Evolutionary conservation across 441 rosid genomes (phyloP), one percentile per base, ranked within the genome.

Genomic region (Pelargonium myrrhifolium): DNA sequence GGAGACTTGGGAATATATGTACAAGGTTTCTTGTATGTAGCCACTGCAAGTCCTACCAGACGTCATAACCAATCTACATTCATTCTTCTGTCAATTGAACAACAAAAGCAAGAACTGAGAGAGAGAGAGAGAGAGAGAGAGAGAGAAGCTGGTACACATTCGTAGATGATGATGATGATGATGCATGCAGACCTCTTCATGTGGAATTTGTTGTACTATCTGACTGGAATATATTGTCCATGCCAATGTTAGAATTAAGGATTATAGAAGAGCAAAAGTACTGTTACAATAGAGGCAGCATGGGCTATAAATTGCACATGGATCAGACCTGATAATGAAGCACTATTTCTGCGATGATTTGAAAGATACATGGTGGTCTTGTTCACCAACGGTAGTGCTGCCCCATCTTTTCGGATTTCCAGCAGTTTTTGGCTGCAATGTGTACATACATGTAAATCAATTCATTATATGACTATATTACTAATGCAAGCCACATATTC

Each of bases 321-420:
- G 72, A 67, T 63, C 77, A 69, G 65, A 80, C 82, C 83, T 76
- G 79, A 31, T 51, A 62, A 65, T 66, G 78, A 72, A 68, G 76
- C 75, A 14, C 79, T 45, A 14, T 67, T 75, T 17, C 67, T 17
- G 42, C 64, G 74, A 18, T 68, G 51, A 71, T 86, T 79, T 28
- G 80, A 73, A 21, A 84, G 17, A 76, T 92, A 83, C 78, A 89
- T 82, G 74, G 79, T 86, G 47, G 83, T 82, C 83, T 79, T 85
- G 83, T 89, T 87, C 71, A 92, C 93, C 10, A 92, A 79, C 0
- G 96, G 97, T 9, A 89, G 78, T 5, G 35, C 28, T 11, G 84
- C 91, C 3, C 90, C 87, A 61, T 92, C 97, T 72, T 83, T 84
- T 79, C 96, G 75, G 3, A 78, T 75, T 47, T 84, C 89, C 39